Conservation (phyloP, 1,284 basidiomycete genomes). For the Chalciporus sp. region DNA sequence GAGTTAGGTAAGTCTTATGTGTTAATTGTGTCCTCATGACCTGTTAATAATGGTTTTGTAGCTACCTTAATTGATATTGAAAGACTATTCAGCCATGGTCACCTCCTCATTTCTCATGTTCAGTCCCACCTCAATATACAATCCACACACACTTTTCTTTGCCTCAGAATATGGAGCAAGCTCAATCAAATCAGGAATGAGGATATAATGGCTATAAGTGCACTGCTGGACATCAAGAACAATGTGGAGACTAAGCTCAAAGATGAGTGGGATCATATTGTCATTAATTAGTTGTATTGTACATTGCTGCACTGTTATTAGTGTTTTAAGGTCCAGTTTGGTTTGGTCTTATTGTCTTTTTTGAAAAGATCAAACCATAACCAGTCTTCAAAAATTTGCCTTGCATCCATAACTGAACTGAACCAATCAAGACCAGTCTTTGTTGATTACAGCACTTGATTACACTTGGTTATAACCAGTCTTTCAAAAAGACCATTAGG, state of each 20-base stretch:
- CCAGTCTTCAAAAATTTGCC: too few species aligned
- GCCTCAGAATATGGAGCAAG: constrained; percentile 33
- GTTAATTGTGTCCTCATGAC: not conserved
- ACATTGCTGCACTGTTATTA: not conserved
- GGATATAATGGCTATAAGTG: constrained; percentile 22
- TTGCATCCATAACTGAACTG: too few species aligned
- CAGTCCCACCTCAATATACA: constrained; percentile 32
- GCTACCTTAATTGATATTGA: constrained; percentile 34
- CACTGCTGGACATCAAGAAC: constrained; percentile 16
- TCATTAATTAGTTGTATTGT: not conserved
- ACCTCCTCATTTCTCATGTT: constrained; percentile 32
- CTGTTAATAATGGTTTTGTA: not conserved
- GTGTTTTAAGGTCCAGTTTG: too few species aligned
- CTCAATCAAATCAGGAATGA: constrained; percentile 28
- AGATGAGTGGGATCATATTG: constrained; percentile 26
- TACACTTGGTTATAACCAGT: too few species aligned
- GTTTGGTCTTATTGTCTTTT: too few species aligned
- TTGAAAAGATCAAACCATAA: too few species aligned
- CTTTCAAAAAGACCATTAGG: too few species aligned
- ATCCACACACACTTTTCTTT: constrained; percentile 33
- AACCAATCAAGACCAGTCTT: too few species aligned
- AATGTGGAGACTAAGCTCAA: constrained; percentile 18
- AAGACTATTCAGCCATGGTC: constrained; percentile 33
- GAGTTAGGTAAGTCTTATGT: too few species aligned
- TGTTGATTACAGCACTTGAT: too few species aligned